Base-by-base conservation (phyloP, 352 stramenopile genomes). In the Blastocystis sp. region DNA sequence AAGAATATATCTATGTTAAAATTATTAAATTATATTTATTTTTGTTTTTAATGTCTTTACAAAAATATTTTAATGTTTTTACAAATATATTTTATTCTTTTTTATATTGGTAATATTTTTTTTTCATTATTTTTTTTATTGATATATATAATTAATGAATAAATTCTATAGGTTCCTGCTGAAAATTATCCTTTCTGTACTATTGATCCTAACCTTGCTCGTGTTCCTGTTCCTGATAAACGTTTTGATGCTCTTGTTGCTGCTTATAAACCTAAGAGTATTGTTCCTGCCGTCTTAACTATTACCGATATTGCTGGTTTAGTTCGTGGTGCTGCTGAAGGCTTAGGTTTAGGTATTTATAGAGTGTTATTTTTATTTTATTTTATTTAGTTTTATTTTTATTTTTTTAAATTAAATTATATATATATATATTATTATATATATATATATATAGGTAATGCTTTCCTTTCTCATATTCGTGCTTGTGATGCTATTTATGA, bases 291-390 rank as follows among this genome's bases (percentile, higher is more conserved):
- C 13, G 82, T 94, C 30, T 82, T 99, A 37, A 88, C 87, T 58
- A 89, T 98, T 58, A 95, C 88, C 31, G 93, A 99, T 75, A 98
- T 99, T 75, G 93, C 93, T 27, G 93, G 93, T 49, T 79, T 99
- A 16, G 92, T 99, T 64, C 80, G 82, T 31, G 91, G 84, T 24
- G 92, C 92, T 24, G 81, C 85, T 7, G 89, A 98, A 68, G 92
- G 92, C 65, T 87, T 84, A 4, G 92, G 92, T 57, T 77, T 99
- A 10, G n/a, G n/a, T n/a, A n/a, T n/a, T n/a, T n/a, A n/a, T n/a
- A n/a, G n/a, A n/a, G n/a, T n/a, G n/a, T n/a, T n/a, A n/a, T n/a
- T n/a, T n/a, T n/a, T n/a, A n/a, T n/a, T n/a, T n/a, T n/a, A n/a
- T n/a, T n/a, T n/a, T n/a, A n/a, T n/a, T n/a, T n/a, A n/a, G n/a